These are phyloP conservation scores for Xanthoparmelia taractica DNA, from an alignment of 495 filamentous ascomycete species.

Conservation along the genomic window DNA sequence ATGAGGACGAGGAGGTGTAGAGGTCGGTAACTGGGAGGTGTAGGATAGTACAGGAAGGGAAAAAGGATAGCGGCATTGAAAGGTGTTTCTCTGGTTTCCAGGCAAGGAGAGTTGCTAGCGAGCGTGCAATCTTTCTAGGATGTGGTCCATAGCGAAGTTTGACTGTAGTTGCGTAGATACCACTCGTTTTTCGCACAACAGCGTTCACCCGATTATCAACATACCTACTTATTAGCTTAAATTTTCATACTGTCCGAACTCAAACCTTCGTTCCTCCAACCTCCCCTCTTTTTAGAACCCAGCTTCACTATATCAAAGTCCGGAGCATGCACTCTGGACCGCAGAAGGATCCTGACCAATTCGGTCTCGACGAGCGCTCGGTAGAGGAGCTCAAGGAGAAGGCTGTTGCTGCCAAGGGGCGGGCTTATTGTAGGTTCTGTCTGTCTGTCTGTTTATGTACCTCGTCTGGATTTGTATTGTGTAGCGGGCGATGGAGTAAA, in stretches of 20 bases:
- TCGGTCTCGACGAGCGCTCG: not conserved
- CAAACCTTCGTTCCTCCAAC: not conserved
- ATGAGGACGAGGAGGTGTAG: constrained; percentile 83
- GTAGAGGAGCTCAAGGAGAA: constrained; percentile 2
- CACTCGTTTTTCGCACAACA: not conserved
- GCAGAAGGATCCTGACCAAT: not conserved
- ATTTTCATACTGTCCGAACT: too few relatives aligned
- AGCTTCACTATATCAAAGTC: not conserved
- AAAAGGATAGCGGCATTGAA: constrained; percentile 21
- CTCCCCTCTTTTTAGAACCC: too few relatives aligned
- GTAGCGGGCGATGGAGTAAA: too few relatives aligned
- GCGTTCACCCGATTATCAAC: not conserved
- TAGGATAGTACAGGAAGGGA: not conserved
- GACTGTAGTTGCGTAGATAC: constrained; percentile 13
- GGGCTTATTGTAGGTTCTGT: constrained; percentile 16
- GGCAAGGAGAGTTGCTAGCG: not conserved
- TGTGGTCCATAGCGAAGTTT: constrained; percentile 1
- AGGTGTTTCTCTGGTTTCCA: constrained; percentile 7
- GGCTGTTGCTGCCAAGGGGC: constrained; percentile 10
- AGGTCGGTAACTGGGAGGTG: too few relatives aligned
- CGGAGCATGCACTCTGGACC: not conserved
- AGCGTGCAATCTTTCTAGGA: not conserved
- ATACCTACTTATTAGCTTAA: not conserved
- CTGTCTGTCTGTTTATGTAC: too few relatives aligned
- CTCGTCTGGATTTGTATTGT: not conserved